phyloP scores from a whole-genome alignment of 2,329 filamentous ascomycete species.

The Pseudocercospora vitis region DNA sequence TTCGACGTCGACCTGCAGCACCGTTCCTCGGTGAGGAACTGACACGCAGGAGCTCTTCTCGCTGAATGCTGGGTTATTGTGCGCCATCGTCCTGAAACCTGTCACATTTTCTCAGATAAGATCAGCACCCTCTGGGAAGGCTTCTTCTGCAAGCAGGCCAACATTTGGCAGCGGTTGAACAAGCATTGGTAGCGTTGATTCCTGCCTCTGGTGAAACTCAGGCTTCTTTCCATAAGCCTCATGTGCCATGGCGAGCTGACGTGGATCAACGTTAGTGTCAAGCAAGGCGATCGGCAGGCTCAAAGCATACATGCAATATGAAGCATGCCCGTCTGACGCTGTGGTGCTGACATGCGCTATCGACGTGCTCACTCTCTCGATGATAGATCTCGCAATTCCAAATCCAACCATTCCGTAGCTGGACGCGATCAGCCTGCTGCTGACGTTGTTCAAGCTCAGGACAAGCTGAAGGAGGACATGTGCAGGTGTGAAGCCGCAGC shows the following conservation, averaged over 20 bases:
- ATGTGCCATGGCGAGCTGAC: background rate
- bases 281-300: constrained; percentile 3
- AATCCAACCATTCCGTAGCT: background rate
- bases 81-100: background rate
- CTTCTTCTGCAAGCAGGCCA: background rate
- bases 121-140: background rate
- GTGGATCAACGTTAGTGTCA: background rate
- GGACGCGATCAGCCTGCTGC: background rate
- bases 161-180: background rate
- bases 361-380: background rate
- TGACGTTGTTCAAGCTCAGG: background rate
- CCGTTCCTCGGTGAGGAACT: no score
- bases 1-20: no score
- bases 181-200: background rate
- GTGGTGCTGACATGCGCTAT: constrained; percentile 4
- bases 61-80: no score
- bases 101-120: background rate
- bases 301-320: background rate
- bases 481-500: background rate
- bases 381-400: background rate
- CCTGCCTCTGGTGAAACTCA: background rate
- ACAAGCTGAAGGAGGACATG: background rate
- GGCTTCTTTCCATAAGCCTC: background rate
- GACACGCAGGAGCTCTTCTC: no score
- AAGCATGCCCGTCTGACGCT: background rate